A percentile compares a stretch with the other conserved stretches of the same genome.
Conservation (phyloP, 2,329 filamentous ascomycete genomes). For the Botrytis aclada region DNA sequence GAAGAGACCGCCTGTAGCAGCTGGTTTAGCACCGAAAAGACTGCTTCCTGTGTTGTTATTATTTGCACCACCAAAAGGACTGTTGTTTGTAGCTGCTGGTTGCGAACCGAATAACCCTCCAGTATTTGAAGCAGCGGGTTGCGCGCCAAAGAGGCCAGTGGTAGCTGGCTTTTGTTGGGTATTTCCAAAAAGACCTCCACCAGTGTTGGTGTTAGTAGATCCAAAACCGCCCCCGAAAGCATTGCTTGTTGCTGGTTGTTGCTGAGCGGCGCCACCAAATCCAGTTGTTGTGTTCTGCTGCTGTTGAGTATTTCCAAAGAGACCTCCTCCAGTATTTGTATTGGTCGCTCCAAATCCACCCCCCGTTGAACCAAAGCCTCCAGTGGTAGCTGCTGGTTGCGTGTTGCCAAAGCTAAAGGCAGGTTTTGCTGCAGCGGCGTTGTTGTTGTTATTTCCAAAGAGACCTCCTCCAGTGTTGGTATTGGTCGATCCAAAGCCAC, state of each 20-base stretch:
- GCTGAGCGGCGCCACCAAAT: constrained; percentile 40
- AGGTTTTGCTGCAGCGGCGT: constrained; percentile 41
- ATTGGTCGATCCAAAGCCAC: constrained; percentile 36
- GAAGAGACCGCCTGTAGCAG: constrained; percentile 43
- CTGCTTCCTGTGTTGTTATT: constrained; percentile 36
- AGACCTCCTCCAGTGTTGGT: constrained; percentile 32
- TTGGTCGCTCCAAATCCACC: constrained; percentile 29
- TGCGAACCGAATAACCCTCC: constrained; percentile 41
- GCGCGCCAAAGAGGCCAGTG: constrained; percentile 44
- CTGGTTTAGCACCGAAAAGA: constrained; percentile 41
- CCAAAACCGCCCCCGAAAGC: constrained; percentile 39
- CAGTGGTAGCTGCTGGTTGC: constrained; percentile 25
- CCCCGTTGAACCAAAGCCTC: constrained; percentile 33
- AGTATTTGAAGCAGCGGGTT: constrained; percentile 36
- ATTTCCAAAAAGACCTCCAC: constrained; percentile 39
- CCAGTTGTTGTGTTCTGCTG: constrained; percentile 34
- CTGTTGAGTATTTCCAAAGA: constrained; percentile 41
- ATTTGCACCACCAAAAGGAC: constrained; percentile 28
- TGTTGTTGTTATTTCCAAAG: constrained; percentile 37
- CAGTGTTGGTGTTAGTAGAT: constrained; percentile 37
- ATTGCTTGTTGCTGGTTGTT: constrained; percentile 41
- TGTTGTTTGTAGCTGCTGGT: constrained; percentile 27
- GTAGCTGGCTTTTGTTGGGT: constrained; percentile 41
- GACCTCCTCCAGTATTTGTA: constrained; percentile 29
- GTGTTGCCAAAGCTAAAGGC: constrained; percentile 34